Evolutionary conservation across 2,329 filamentous ascomycete genomes (phyloP).

Genomic region (Pezicula radicicola): DNA sequence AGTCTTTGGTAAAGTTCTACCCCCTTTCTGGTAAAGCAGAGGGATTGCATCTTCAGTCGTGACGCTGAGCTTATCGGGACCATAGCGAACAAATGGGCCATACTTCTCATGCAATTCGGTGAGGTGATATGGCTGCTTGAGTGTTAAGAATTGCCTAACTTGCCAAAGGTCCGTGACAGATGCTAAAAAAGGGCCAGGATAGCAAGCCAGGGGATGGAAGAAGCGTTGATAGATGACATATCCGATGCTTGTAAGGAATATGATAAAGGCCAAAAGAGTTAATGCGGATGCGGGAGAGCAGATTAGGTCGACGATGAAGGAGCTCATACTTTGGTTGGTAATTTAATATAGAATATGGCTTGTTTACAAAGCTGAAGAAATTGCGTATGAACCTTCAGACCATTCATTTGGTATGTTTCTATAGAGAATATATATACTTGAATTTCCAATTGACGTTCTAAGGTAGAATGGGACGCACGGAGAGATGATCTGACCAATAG

Average conservation of each 20-base stretch:
- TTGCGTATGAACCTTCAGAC: no score
- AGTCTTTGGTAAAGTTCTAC: no score
- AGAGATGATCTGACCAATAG: no score
- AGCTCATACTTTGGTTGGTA: no score
- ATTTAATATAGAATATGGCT: no score
- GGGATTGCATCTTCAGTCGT: constrained; percentile 26
- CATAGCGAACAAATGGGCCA: constrained; percentile 21
- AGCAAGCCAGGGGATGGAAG: neutral
- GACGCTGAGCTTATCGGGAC: constrained; percentile 27
- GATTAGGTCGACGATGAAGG: no score
- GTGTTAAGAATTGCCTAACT: neutral
- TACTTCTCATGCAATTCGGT: constrained; percentile 30
- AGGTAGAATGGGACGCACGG: no score
- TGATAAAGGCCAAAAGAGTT: neutral
- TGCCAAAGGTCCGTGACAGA: constrained; percentile 1
- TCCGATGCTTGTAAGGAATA: neutral
- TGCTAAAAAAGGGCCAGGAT: neutral
- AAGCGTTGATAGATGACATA: neutral
- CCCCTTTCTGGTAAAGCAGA: constrained; percentile 26
- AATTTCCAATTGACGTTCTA: no score
- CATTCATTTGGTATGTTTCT: no score
- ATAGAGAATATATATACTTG: no score
- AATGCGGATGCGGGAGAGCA: constrained; percentile 18
- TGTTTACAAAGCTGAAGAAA: no score
- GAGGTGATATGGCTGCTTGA: constrained; percentile 17